These are phyloP conservation scores for Cyamopsis tetragonoloba DNA, from an alignment of 306 rosid species.

Conservation along the genomic window DNA sequence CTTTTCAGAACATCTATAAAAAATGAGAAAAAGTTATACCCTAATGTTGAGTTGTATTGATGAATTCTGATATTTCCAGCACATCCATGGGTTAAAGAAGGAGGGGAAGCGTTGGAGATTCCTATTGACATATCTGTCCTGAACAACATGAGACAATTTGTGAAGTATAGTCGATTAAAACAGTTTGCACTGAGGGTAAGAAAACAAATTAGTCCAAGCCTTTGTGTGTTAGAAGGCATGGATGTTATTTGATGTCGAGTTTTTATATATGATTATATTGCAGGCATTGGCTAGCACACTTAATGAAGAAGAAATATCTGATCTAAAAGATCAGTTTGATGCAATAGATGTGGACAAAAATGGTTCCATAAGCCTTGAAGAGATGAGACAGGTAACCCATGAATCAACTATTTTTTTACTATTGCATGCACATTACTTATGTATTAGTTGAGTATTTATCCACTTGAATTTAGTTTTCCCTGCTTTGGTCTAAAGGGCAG, in stretches of 20 bases:
- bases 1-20: not conserved
- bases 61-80: conserved; percentile 56
- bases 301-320: conserved; percentile 74
- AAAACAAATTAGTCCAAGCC: conserved; percentile 10
- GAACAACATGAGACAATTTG: conserved; percentile 87
- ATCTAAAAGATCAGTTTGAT: conserved; percentile 91
- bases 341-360: conserved; percentile 98
- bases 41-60: conserved; percentile 13
- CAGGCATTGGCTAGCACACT: conserved; percentile 99
- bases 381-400: conserved; percentile 84
- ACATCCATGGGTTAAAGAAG: conserved; percentile 97
- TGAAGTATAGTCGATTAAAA: conserved; percentile 89
- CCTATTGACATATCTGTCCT: conserved; percentile 96
- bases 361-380: conserved; percentile 94
- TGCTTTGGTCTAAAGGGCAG: conserved; percentile 30
- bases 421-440: conserved; percentile 3
- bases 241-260: conserved; percentile 16
- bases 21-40: not conserved
- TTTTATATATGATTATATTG: conserved; percentile 28
- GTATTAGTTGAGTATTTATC: not conserved
- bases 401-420: conserved; percentile 14
- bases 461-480: conserved; percentile 4
- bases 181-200: conserved; percentile 95
- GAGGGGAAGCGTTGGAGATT: conserved; percentile 88
- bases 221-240: conserved; percentile 14